phyloP scores from a whole-genome alignment of 805 yeast species.

The Metschnikowia matae region DNA sequence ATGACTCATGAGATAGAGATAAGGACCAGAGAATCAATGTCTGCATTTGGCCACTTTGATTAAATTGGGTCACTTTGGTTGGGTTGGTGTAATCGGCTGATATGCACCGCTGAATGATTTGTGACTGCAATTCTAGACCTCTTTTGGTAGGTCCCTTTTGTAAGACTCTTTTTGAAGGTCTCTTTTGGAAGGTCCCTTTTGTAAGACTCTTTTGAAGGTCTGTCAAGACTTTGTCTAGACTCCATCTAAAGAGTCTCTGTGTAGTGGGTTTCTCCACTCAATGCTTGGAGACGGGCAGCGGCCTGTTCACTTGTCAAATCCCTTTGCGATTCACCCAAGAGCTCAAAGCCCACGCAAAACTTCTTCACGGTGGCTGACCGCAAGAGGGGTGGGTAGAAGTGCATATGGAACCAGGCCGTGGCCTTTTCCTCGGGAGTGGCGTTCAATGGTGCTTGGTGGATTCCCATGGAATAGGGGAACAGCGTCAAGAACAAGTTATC shows the following conservation, averaged over 20 bases:
- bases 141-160: too few relatives aligned
- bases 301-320: slow-evolving; percentile 66
- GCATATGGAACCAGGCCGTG: slow-evolving; percentile 58
- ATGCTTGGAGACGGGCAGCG: slow-evolving; percentile 48
- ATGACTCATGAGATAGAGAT: too few relatives aligned
- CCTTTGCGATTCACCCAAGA: slow-evolving; percentile 66
- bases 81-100: too few relatives aligned
- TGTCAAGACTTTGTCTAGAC: too few relatives aligned
- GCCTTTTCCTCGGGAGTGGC: slow-evolving; percentile 40
- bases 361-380: slow-evolving; percentile 72
- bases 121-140: too few relatives aligned
- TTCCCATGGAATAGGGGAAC: slow-evolving; percentile 80
- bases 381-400: slow-evolving; percentile 73
- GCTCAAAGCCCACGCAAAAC: slow-evolving; percentile 71
- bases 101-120: too few relatives aligned
- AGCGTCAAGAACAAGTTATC: slow-evolving; percentile 66
- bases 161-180: too few relatives aligned
- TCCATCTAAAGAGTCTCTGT: background rate
- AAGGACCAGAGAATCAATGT: too few relatives aligned
- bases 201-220: too few relatives aligned
- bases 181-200: too few relatives aligned
- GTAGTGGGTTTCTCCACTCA: slow-evolving; percentile 38
- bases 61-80: too few relatives aligned
- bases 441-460: slow-evolving; percentile 68
- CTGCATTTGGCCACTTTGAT: too few relatives aligned